These are phyloP conservation scores for Phaffia australis DNA, from an alignment of 768 basidiomycete genomes.

Conservation along the genomic window DNA sequence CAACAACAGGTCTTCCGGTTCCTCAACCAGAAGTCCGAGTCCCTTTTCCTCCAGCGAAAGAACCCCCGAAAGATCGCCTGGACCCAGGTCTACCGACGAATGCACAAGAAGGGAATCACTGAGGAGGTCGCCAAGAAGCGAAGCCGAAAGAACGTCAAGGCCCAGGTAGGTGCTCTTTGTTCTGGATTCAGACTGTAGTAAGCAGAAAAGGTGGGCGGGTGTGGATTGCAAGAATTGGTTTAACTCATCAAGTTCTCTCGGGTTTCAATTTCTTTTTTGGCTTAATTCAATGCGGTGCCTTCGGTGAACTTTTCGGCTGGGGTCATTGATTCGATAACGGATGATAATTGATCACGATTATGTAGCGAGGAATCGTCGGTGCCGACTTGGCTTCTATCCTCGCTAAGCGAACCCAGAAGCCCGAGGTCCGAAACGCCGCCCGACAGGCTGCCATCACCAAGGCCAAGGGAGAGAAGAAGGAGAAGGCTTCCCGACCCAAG, in stretches of 20 bases:
- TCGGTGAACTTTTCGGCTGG: not conserved
- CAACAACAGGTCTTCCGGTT: constrained; percentile 87
- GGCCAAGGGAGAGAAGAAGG: constrained; percentile 95
- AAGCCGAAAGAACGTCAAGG: constrained; percentile 89
- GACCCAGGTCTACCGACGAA: constrained; percentile 84
- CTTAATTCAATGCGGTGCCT: not conserved
- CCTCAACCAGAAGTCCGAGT: constrained; percentile 79
- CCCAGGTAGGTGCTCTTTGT: constrained; percentile 38
- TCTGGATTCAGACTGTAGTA: not conserved
- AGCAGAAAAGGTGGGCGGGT: not conserved
- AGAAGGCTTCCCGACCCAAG: constrained; percentile 47
- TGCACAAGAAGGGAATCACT: constrained; percentile 99
- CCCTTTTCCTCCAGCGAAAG: constrained; percentile 97
- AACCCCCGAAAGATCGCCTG: constrained; percentile 99
- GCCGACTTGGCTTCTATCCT: constrained; percentile 83
- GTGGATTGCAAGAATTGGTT: not conserved
- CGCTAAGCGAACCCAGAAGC: constrained; percentile 83
- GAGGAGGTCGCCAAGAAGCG: constrained; percentile 99
- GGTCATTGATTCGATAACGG: not conserved
- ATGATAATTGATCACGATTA: not conserved
- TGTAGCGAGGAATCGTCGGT: constrained; percentile 92
- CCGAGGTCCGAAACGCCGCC: constrained; percentile 67
- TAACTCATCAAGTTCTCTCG: not conserved
- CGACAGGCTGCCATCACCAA: constrained; percentile 78
- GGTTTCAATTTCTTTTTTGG: not conserved